A percentile compares a stretch with the other conserved stretches of the same genome.
Evolutionary conservation across 2,329 filamentous ascomycete species (phyloP).

Genomic region (Ophiostoma perfectum): DNA sequence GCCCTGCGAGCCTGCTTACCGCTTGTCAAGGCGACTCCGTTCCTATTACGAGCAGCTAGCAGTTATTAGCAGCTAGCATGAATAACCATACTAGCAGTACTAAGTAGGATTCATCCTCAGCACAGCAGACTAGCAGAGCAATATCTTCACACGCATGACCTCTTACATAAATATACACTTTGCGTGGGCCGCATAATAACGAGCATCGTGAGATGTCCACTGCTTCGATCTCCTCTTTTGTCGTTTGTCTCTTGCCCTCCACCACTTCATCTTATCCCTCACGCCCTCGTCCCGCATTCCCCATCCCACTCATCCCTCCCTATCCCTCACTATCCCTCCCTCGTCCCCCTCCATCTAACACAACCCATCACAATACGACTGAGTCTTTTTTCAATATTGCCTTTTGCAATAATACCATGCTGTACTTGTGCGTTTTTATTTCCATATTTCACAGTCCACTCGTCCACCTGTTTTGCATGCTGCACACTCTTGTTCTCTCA

Average conservation of each 20-base stretch:
- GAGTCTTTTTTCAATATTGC: slow-evolving; percentile 4
- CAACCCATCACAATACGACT: slow-evolving; percentile 1
- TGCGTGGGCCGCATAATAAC: slow-evolving; percentile 2
- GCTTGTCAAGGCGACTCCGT: too few species aligned
- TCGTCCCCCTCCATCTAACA: background rate
- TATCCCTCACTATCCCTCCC: background rate
- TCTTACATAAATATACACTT: slow-evolving; percentile 6
- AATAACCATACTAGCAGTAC: background rate
- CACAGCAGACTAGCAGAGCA: background rate
- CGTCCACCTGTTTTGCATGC: background rate
- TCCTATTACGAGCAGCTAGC: too few species aligned
- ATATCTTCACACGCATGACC: background rate
- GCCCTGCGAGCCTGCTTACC: background rate
- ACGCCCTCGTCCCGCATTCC: too few species aligned
- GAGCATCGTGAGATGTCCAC: background rate
- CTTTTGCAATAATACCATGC: background rate
- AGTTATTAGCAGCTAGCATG: too few species aligned
- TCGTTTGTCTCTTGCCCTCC: too few species aligned
- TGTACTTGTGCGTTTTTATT: background rate
- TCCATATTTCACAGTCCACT: background rate
- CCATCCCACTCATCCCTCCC: too few species aligned
- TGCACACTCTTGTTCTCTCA: background rate
- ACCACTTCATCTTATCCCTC: too few species aligned
- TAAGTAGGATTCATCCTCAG: background rate
- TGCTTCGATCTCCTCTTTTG: too few species aligned